These are phyloP conservation scores for Aspergillus olivimuriae DNA, from an alignment of 495 filamentous ascomycete species.

Conservation along the genomic window DNA sequence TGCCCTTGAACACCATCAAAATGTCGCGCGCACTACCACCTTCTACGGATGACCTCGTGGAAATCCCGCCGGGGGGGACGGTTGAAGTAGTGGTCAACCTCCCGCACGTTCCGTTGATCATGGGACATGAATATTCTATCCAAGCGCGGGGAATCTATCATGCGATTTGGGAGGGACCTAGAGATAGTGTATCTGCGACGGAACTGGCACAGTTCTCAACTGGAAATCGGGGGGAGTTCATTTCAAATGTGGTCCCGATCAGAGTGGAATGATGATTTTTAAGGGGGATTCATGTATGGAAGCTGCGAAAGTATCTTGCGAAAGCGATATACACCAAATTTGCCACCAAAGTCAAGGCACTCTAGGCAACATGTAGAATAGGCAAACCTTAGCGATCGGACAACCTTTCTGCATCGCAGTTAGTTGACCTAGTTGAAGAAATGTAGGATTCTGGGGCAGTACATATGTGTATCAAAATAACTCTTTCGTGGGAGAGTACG, in stretches of 20 bases:
- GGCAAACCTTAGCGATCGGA: too few relatives aligned
- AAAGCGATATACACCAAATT: too few relatives aligned
- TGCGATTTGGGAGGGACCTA: slow-evolving; percentile 21
- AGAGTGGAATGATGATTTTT: not conserved
- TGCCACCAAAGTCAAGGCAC: too few relatives aligned
- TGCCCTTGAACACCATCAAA: slow-evolving; percentile 37
- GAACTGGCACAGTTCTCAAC: slow-evolving; percentile 14
- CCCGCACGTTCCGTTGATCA: slow-evolving; percentile 10
- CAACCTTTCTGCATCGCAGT: too few relatives aligned
- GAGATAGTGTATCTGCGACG: slow-evolving; percentile 15
- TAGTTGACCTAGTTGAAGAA: too few relatives aligned
- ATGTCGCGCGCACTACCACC: slow-evolving; percentile 41
- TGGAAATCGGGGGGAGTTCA: slow-evolving; percentile 17
- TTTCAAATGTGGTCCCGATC: slow-evolving; percentile 14
- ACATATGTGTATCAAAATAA: too few relatives aligned
- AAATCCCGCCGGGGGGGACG: slow-evolving; percentile 24
- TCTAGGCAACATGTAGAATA: too few relatives aligned
- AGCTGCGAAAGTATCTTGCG: too few relatives aligned
- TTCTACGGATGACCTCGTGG: slow-evolving; percentile 32
- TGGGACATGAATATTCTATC: slow-evolving; percentile 23
- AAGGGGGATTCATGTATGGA: too few relatives aligned
- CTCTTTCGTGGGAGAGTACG: too few relatives aligned
- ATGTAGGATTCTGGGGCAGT: too few relatives aligned
- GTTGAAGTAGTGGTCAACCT: slow-evolving; percentile 13
- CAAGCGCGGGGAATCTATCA: slow-evolving; percentile 26